Conservation (phyloP, 139 green algal genomes). For the Coelastrella sp. region DNA sequence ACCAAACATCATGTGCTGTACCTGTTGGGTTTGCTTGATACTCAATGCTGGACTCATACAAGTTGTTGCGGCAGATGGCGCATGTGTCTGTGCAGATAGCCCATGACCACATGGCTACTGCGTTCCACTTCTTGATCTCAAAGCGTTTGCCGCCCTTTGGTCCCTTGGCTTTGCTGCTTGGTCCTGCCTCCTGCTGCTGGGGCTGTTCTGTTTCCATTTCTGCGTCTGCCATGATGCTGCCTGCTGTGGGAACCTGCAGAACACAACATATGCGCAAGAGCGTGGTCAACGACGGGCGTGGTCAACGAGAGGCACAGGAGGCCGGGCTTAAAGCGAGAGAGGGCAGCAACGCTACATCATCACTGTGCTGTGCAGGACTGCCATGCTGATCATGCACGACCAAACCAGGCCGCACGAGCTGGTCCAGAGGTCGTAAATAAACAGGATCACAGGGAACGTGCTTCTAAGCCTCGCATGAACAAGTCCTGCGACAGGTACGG, state of each 20-base stretch:
- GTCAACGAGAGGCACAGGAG: too few relatives aligned
- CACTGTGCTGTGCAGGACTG: too few relatives aligned
- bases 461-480: too few relatives aligned
- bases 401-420: too few relatives aligned
- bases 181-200: slow-evolving; percentile 44
- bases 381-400: too few relatives aligned
- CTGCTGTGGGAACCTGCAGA: not conserved
- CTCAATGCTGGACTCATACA: slow-evolving; percentile 98
- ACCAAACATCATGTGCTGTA: not conserved
- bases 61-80: slow-evolving; percentile 98
- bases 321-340: too few relatives aligned
- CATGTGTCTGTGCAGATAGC: slow-evolving; percentile 97
- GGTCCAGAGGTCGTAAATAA: too few relatives aligned
- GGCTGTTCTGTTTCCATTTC: slow-evolving; percentile 58
- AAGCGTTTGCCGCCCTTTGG: slow-evolving; percentile 86
- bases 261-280: too few relatives aligned
- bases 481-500: too few relatives aligned
- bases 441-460: too few relatives aligned
- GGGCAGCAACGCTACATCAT: too few relatives aligned
- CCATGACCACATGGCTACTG: slow-evolving; percentile 98
- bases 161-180: slow-evolving; percentile 49
- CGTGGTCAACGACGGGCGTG: too few relatives aligned
- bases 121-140: slow-evolving; percentile 99
- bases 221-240: slow-evolving; percentile 32
- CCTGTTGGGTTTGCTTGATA: slow-evolving; percentile 98